Base-by-base conservation (phyloP, 2,329 filamentous ascomycete species). In the Acephala macrosclerotiorum region DNA sequence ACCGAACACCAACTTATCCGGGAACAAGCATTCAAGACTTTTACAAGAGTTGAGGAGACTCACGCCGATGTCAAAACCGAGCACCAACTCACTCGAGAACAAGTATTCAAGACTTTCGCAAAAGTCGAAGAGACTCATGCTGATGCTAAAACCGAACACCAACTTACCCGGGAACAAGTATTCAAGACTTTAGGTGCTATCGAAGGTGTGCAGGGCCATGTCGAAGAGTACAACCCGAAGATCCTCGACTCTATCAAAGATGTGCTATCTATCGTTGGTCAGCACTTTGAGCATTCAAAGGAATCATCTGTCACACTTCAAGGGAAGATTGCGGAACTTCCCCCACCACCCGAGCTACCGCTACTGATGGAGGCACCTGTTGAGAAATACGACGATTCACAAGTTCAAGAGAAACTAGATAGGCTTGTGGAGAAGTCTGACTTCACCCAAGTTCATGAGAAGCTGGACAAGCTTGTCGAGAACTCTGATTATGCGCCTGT, bases 221-320 rank as follows among this genome's bases (percentile, higher is more conserved):
- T 97, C 35, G 87, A 86, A 9, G 94, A 97, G 76, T 91, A 91
- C 70, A 91, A 97, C 72, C 96, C 96, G 1, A 91, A 96, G 79
- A 91, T 98, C 70, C 86, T 97, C 64, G 90, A 95, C 61, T 88
- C 92, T 0, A 87, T 99, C 70, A 91, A 93, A 73, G 92, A 97
- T 73, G 89, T 98, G n/a, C 84, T 96, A 45, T 83, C 88, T 8
- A 84, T 96, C 26, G 92, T 97, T 62, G 91, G 89, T 26, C 88
- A 96, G 75, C 94, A 98, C 76, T 97, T 91, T 74, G 93, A 97
- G 72, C 92, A 97, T 75, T 91, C 93, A 16, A 93, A 94, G 78
- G 84, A 86, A 53, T 85, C 89, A 0, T 80, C 83, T 0, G 83
- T 78, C 7, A 81, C 83, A 2, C 81, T 90, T 26, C 81, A 88